These are phyloP conservation scores for Alternaria dauci DNA, from an alignment of 2,329 filamentous ascomycete genomes.

Conservation along the genomic window DNA sequence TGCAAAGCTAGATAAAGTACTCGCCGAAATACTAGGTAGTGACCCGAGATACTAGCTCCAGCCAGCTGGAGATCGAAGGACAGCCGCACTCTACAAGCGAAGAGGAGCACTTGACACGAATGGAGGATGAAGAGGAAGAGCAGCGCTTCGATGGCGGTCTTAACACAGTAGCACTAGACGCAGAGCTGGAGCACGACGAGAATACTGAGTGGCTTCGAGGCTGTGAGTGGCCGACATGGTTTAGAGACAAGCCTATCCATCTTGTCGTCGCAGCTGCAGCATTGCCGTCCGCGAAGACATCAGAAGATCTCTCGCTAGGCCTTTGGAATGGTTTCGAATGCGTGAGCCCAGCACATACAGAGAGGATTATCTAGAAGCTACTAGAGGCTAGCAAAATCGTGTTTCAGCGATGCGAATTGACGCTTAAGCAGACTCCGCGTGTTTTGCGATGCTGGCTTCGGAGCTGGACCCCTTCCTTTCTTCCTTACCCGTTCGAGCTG, in stretches of 20 bases:
- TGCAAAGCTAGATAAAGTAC: slow-evolving; percentile 21
- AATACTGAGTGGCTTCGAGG: too few relatives aligned
- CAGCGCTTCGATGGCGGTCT: neutral
- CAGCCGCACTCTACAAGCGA: slow-evolving; percentile 8
- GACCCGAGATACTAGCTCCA: slow-evolving; percentile 1
- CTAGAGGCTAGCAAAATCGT: slow-evolving; percentile 17
- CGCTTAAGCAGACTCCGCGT: slow-evolving; percentile 10
- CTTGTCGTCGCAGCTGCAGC: too few relatives aligned
- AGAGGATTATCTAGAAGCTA: slow-evolving; percentile 17
- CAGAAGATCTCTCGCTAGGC: too few relatives aligned
- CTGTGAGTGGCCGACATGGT: too few relatives aligned
- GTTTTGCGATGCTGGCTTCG: slow-evolving; percentile 16
- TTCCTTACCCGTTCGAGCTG: slow-evolving; percentile 13
- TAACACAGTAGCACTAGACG: neutral
- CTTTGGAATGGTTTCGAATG: too few relatives aligned
- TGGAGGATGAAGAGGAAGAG: slow-evolving; percentile 13
- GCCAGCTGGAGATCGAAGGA: neutral
- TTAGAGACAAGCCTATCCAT: too few relatives aligned
- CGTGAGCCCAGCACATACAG: too few relatives aligned
- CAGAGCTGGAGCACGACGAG: neutral
- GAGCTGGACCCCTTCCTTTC: slow-evolving; percentile 19
- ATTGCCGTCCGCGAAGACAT: too few relatives aligned
- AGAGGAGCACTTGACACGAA: neutral
- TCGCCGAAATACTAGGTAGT: slow-evolving; percentile 16
- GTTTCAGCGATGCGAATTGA: slow-evolving; percentile 13